Evolutionary conservation across 2,329 filamentous ascomycete genomes (phyloP).

Genomic region (Alternaria incomplexa): DNA sequence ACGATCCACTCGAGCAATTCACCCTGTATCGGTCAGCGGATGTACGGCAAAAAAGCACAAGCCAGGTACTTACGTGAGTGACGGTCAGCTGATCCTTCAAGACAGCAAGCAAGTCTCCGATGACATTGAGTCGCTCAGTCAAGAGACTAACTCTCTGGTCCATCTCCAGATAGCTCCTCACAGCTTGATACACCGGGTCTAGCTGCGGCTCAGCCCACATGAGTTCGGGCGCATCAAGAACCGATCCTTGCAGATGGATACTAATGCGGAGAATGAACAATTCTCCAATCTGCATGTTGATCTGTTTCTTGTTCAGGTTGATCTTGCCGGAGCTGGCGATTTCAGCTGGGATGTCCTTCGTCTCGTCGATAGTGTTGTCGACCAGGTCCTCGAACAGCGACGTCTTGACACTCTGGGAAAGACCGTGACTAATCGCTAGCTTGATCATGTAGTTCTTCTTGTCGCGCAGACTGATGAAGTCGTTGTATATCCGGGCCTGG

Average conservation of each 20-base stretch:
- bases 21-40: conserved; percentile 38
- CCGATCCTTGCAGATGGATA: conserved; percentile 95
- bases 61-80: conserved; percentile 56
- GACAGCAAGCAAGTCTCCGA: conserved; percentile 89
- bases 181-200: conserved; percentile 94
- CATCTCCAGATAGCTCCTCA: conserved; percentile 96
- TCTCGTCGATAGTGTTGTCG: conserved; percentile 89
- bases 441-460: conserved; percentile 99
- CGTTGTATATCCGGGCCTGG: conserved; percentile 98
- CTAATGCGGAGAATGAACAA: conserved; percentile 97
- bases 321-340: conserved; percentile 94
- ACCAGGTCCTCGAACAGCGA: conserved; percentile 96
- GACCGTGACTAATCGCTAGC: conserved; percentile 91
- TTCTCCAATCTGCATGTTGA: conserved; percentile 99
- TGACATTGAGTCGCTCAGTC: conserved; percentile 89
- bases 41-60: neutral
- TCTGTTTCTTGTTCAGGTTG: conserved; percentile 82
- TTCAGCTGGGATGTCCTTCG: conserved; percentile 89
- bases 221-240: conserved; percentile 93
- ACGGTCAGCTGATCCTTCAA: conserved; percentile 95
- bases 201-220: conserved; percentile 99
- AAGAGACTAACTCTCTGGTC: conserved; percentile 90
- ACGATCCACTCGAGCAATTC: conserved; percentile 67
- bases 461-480: conserved; percentile 94
- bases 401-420: conserved; percentile 97